Base-by-base conservation (phyloP, 2,329 filamentous ascomycete species). In the Basipetospora sp. region DNA sequence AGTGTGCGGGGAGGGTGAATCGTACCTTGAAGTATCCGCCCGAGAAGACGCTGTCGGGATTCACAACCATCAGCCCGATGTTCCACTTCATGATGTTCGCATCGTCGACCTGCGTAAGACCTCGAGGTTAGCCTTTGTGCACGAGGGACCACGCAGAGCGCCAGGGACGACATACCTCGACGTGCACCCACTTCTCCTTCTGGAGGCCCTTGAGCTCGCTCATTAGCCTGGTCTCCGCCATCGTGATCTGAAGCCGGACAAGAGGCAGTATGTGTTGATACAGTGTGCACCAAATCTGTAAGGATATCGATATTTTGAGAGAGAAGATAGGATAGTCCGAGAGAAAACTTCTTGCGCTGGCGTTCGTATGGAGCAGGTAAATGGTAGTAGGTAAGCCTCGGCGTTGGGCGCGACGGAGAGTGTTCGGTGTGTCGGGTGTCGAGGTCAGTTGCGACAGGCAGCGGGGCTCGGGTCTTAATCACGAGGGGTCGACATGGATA, bases 171-270 rank as follows among this genome's bases (percentile, higher is more conserved):
- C 71, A 44, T 59, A 86, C 82, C 55, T 92, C 81, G 47, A 94
- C 84, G 49, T 88, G 75, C 14, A 93, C 80, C 88, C 88, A 98
- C 55, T 84, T 85, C 67, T 94, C 87, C 57, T 90, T 86, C 39
- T 74, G 69, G 29, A 96, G 70, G 31, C 73, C 68, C 57, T 81
- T 80, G 62, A 84, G 77, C 66, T 96, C 88, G 48, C 80, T 80
- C 81, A 93, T 85, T 40, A 96, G 69, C 36, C 92, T 80, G 51
- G 84, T 77, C 59, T 87, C 56, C 18, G 62, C 62, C 63, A 66
- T 67, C 44, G 38, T 53, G 44, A 35, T 19, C 32, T n/a, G 40
- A 25, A 20, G 15, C n/a, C 22, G 22, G 22, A 11, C 6, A 25
- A 6, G 22, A 6, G 22, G 22, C 11, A 25, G 22, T 11, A 11